Percentiles rank a stretch among this genome's conserved stretches.
Conservation (phyloP, 2,329 filamentous ascomycete genomes). For the Pseudocercospora fijiensis region DNA sequence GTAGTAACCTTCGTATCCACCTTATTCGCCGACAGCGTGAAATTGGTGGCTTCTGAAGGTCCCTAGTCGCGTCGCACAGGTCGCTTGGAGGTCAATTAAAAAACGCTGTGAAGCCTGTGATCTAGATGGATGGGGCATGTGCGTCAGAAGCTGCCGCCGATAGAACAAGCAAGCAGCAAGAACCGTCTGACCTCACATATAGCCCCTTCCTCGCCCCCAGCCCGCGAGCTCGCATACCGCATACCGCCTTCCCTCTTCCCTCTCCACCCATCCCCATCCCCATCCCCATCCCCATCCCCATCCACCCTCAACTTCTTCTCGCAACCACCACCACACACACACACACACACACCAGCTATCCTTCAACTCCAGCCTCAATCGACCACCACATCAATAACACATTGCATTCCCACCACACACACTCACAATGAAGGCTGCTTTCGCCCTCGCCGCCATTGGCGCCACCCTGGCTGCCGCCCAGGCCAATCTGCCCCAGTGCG, state of each 20-base stretch:
- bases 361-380: not conserved
- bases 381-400: constrained; percentile 1
- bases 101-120: too few relatives aligned
- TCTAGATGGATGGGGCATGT: not conserved
- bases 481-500: constrained; percentile 36
- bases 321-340: too few relatives aligned
- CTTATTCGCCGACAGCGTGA: too few relatives aligned
- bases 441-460: constrained; percentile 34
- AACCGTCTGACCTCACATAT: not conserved
- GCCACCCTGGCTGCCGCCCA: constrained; percentile 39
- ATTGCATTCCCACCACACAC: constrained; percentile 3
- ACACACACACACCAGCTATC: not conserved
- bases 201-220: not conserved
- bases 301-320: not conserved
- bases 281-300: too few relatives aligned
- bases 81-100: not conserved
- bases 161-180: not conserved
- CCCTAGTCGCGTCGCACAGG: too few relatives aligned
- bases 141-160: not conserved
- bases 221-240: not conserved
- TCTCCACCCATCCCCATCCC: too few relatives aligned
- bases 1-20: too few relatives aligned
- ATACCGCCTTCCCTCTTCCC: not conserved
- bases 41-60: too few relatives aligned
- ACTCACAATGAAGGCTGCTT: constrained; percentile 38